Evolutionary conservation across 805 yeast genomes (phyloP).

Genomic region (Wickerhamiella dianesei): DNA sequence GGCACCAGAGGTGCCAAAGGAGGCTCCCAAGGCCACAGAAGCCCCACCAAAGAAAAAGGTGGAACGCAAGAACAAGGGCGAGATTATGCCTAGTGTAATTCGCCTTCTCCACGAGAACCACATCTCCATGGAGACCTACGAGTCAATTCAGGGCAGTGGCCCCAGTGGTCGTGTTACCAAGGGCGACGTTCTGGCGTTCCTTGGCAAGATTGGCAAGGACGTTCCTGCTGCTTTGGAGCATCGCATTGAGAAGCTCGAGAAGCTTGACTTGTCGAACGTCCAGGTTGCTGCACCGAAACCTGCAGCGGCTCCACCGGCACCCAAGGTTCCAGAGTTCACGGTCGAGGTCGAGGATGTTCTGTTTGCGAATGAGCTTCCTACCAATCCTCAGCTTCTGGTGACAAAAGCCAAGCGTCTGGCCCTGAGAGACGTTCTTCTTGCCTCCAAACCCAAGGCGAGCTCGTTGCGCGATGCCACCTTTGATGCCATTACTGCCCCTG

Average conservation of each 20-base stretch:
- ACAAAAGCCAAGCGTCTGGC: slow-evolving; percentile 36
- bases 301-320: slow-evolving; percentile 10
- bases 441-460: slow-evolving; percentile 24
- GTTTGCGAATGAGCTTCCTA: slow-evolving; percentile 14
- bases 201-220: slow-evolving; percentile 56
- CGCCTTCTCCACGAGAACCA: slow-evolving; percentile 56
- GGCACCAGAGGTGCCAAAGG: slow-evolving; percentile 5
- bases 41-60: slow-evolving; percentile 12
- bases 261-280: slow-evolving; percentile 61
- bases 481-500: slow-evolving; percentile 43
- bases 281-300: slow-evolving; percentile 22
- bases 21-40: slow-evolving; percentile 12
- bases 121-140: slow-evolving; percentile 52
- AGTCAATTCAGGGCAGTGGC: slow-evolving; percentile 68
- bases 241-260: slow-evolving; percentile 39
- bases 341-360: slow-evolving; percentile 12
- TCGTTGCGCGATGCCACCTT: slow-evolving; percentile 46
- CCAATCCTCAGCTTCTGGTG: slow-evolving; percentile 22
- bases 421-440: slow-evolving; percentile 27
- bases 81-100: slow-evolving; percentile 33
- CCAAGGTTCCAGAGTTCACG: slow-evolving; percentile 15
- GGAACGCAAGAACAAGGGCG: slow-evolving; percentile 41
- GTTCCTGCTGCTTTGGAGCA: slow-evolving; percentile 41
- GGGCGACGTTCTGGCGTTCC: slow-evolving; percentile 79
- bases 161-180: slow-evolving; percentile 76